Evolutionary conservation across 179 eudicot genomes (phyloP).

Genomic region (Spergularia azorica): DNA sequence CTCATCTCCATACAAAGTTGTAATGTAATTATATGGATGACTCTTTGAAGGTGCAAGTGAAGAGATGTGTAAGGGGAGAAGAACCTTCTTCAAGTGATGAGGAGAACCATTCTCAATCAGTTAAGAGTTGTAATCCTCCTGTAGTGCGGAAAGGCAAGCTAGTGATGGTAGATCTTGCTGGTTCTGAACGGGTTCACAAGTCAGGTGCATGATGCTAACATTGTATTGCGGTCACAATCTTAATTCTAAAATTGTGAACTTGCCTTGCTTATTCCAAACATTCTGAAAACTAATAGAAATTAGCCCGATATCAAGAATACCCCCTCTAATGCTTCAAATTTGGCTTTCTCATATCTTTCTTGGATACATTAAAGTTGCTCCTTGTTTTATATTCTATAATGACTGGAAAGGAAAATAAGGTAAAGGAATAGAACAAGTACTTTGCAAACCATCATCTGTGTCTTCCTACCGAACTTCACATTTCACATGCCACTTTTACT

Average conservation of each 20-base stretch:
- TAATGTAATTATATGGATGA: slow-evolving; percentile 16
- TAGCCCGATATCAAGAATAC: neutral
- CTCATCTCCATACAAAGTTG: neutral
- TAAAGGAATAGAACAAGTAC: too few relatives aligned
- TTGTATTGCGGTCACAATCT: neutral
- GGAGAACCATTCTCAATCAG: slow-evolving; percentile 48
- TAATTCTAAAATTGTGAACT: neutral
- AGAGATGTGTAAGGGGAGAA: slow-evolving; percentile 63
- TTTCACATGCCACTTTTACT: neutral
- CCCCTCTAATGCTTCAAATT: neutral
- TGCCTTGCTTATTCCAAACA: neutral
- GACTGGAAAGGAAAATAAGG: neutral
- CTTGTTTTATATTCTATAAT: neutral
- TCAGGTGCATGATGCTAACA: slow-evolving; percentile 59
- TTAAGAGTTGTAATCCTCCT: slow-evolving; percentile 59
- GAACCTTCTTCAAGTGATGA: slow-evolving; percentile 72
- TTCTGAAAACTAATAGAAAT: neutral
- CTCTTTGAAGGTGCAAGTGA: slow-evolving; percentile 74
- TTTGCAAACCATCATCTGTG: too few relatives aligned
- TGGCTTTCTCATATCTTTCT: neutral
- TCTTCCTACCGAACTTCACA: too few relatives aligned
- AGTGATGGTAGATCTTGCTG: slow-evolving; percentile 97
- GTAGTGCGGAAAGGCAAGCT: slow-evolving; percentile 88
- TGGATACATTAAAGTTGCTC: neutral
- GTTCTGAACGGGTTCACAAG: slow-evolving; percentile 95